Evolutionary conservation across 1,284 basidiomycete species (phyloP).

Genomic region (Volvariella volvacea): DNA sequence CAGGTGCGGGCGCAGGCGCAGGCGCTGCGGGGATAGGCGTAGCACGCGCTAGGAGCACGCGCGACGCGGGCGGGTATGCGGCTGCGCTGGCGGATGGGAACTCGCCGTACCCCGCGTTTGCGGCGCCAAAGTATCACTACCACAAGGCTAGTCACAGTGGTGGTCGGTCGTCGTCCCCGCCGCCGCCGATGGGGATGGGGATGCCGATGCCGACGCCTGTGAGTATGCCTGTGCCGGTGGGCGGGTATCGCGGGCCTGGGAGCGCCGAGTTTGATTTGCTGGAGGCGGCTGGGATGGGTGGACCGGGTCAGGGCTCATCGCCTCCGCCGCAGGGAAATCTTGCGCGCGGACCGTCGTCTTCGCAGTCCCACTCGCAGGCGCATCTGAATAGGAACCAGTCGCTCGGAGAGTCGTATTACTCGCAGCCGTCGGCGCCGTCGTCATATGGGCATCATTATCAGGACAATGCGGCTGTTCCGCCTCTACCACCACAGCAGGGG

Average conservation of each 20-base stretch:
- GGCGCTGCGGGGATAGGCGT: conserved; percentile 37
- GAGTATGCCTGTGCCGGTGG: not conserved
- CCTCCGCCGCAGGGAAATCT: not conserved
- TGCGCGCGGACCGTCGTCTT: not conserved
- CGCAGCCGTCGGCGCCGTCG: too few species aligned
- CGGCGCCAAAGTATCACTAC: conserved; percentile 18
- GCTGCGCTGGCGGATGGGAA: conserved; percentile 28
- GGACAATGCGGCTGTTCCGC: not conserved
- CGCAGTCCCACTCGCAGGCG: not conserved
- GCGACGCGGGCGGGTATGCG: conserved; percentile 28
- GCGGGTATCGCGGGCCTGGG: conserved; percentile 7
- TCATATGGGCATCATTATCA: conserved; percentile 6
- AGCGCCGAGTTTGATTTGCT: conserved; percentile 20
- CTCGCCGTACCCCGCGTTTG: conserved; percentile 45
- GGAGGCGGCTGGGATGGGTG: conserved; percentile 18
- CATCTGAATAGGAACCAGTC: conserved; percentile 5
- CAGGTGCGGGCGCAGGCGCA: conserved; percentile 18
- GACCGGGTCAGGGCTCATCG: not conserved
- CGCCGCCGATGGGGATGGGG: not conserved
- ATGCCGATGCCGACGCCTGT: too few species aligned
- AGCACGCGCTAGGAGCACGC: conserved; percentile 30
- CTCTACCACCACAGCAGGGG: conserved; percentile 10
- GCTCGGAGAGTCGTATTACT: conserved; percentile 11
- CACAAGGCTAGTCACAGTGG: conserved; percentile 7
- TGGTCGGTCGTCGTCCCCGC: not conserved